phyloP scores from a whole-genome alignment of 139 green algal species.

The Trebouxia sp. region DNA sequence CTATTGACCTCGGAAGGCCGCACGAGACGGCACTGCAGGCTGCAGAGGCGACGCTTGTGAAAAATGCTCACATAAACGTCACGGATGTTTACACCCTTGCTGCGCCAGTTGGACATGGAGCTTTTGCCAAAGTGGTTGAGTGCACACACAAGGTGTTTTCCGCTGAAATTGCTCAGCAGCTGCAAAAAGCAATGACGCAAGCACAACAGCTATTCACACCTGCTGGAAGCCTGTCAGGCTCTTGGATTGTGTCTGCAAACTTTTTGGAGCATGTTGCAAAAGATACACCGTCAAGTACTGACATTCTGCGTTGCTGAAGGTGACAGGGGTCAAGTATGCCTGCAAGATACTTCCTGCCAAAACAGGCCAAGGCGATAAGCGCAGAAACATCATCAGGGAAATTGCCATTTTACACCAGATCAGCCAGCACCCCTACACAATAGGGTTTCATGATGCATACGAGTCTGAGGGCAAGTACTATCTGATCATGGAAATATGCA shows the following conservation, averaged over 20 bases:
- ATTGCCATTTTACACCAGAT: conserved; percentile 12
- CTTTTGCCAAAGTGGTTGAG: conserved; percentile 27
- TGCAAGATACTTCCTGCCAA: conserved; percentile 20
- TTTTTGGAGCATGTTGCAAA: too few species aligned
- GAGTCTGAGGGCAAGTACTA: conserved; percentile 11
- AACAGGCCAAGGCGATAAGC: background rate
- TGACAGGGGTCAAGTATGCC: conserved; percentile 2
- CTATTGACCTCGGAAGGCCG: background rate
- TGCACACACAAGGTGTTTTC: conserved; percentile 27
- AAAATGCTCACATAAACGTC: background rate
- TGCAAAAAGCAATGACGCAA: too few species aligned
- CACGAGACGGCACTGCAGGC: conserved; percentile 4
- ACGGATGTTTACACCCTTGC: background rate
- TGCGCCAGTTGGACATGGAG: conserved; percentile 8
- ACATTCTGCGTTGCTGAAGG: background rate
- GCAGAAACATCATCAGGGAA: background rate
- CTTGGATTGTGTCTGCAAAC: too few species aligned
- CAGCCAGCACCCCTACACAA: background rate
- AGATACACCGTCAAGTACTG: too few species aligned
- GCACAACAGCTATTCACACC: too few species aligned
- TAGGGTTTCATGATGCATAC: conserved; percentile 19
- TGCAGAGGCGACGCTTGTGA: background rate
- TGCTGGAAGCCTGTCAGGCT: too few species aligned
- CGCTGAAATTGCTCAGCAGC: too few species aligned
- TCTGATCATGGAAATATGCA: conserved; percentile 40